Evolutionary conservation across 225 moss, liverwort and hornwort genomes (phyloP).

Genomic region (Pleurozium schreberi): DNA sequence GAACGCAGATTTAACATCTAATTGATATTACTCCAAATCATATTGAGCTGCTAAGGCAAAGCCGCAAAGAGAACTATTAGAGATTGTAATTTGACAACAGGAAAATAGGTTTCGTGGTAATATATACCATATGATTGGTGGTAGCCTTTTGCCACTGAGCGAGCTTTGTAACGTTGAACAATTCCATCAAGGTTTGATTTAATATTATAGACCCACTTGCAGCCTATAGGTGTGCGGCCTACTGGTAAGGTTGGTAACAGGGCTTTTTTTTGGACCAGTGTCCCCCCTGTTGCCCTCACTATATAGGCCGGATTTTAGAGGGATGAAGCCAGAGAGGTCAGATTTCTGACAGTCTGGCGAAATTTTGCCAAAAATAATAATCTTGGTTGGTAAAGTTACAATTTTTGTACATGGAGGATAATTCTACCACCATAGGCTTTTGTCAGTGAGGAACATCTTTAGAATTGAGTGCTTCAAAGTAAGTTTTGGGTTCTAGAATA

Average conservation of each 20-base stretch:
- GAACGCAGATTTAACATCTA: rapidly evolving
- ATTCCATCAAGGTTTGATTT: background rate
- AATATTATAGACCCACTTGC: background rate
- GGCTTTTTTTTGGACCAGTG: too few species aligned
- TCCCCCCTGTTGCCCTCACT: too few species aligned
- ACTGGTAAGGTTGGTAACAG: too few species aligned
- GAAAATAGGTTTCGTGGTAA: background rate
- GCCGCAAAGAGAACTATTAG: too few species aligned
- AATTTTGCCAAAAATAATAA: too few species aligned
- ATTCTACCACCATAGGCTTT: background rate
- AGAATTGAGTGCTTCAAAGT: background rate
- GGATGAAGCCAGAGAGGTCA: too few species aligned
- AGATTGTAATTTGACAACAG: background rate
- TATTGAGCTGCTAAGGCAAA: background rate
- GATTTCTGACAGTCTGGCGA: too few species aligned
- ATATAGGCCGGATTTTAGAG: too few species aligned
- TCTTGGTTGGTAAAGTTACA: too few species aligned
- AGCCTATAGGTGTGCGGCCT: background rate
- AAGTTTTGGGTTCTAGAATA: background rate
- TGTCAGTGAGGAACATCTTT: background rate
- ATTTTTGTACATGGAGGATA: background rate
- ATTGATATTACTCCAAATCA: background rate
- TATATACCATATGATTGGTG: background rate
- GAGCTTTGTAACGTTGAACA: rapidly evolving
- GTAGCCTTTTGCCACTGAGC: background rate